phyloP scores from a whole-genome alignment of 345 rosid species.

The Schrenkiella parvula region DNA sequence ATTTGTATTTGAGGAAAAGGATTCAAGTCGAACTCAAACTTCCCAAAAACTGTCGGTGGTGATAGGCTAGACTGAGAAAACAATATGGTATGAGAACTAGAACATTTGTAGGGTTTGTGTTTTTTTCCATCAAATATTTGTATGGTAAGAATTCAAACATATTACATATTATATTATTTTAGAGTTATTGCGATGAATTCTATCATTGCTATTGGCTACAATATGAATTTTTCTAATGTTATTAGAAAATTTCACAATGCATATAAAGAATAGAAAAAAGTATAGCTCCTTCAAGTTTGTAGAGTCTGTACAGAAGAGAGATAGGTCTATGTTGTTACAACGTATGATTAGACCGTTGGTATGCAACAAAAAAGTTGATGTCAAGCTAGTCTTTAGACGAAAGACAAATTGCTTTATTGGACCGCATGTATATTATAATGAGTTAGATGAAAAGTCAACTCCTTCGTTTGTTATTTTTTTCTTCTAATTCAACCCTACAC shows the following conservation, averaged over 20 bases:
- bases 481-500: neutral
- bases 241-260: neutral
- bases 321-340: constrained; percentile 23
- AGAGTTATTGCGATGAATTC: neutral
- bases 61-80: neutral
- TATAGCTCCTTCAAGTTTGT: neutral
- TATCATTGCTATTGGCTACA: neutral
- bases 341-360: constrained; percentile 2
- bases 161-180: neutral
- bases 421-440: neutral
- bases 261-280: neutral
- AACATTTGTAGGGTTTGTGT: neutral
- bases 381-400: constrained; percentile 14
- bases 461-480: neutral
- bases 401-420: constrained; percentile 24
- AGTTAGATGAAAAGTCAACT: neutral
- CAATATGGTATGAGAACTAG: neutral
- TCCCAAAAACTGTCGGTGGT: neutral
- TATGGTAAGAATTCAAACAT: too few species aligned
- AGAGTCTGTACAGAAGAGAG: neutral
- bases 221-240: neutral
- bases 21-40: neutral
- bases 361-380: neutral
- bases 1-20: neutral
- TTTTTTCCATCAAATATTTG: neutral